These are phyloP conservation scores for Begonia peltatifolia DNA, from an alignment of 306 rosid genomes.

Conservation along the genomic window DNA sequence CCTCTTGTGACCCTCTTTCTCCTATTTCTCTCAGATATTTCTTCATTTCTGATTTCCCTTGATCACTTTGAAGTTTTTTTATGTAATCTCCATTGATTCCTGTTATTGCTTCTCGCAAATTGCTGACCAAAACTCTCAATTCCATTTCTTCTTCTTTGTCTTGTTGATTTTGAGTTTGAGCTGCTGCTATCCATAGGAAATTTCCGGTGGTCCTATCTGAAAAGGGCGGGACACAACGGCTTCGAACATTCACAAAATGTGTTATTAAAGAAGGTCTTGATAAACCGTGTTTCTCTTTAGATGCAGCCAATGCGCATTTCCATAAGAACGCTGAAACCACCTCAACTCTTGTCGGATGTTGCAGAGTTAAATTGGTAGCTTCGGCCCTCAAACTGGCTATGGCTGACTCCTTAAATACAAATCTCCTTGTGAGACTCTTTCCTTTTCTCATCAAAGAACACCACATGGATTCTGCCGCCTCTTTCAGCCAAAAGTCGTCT, in stretches of 20 bases:
- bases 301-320: conserved; percentile 19
- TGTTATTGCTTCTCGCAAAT: conserved; percentile 12
- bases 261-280: conserved; percentile 11
- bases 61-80: conserved; percentile 5
- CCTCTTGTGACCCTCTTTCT: conserved; percentile 1
- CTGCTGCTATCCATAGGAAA: conserved; percentile 18
- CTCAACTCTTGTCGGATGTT: conserved; percentile 18
- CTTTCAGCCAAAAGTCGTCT: conserved; percentile 15
- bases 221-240: background rate
- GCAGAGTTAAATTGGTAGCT: background rate
- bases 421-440: conserved; percentile 18
- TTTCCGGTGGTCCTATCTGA: conserved; percentile 12
- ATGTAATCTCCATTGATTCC: conserved; percentile 12
- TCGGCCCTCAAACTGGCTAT: conserved; percentile 8
- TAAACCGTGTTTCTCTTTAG: conserved; percentile 9
- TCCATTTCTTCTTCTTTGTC: background rate
- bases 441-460: conserved; percentile 15
- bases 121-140: conserved; percentile 6
- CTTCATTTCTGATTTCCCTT: conserved; percentile 2
- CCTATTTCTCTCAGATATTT: conserved; percentile 9
- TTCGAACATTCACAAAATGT: conserved; percentile 22
- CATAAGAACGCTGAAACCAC: conserved; percentile 26
- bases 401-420: conserved; percentile 21
- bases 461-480: conserved; percentile 8
- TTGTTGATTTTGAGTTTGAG: background rate